phyloP scores from a whole-genome alignment of 805 yeast genomes.

The Nakazawaea laoshanensis region DNA sequence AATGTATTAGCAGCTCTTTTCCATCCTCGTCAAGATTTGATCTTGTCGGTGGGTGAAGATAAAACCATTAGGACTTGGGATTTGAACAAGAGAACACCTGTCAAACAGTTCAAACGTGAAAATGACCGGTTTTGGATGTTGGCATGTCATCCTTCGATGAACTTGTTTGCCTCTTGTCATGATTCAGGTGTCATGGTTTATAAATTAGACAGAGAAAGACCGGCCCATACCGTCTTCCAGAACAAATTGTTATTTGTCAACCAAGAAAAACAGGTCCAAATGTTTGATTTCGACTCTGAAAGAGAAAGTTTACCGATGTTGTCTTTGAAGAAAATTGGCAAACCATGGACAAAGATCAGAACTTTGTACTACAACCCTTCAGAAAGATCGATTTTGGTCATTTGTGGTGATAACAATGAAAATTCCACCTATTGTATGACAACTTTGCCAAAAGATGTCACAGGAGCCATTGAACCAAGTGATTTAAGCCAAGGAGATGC shows the following conservation, averaged over 20 bases:
- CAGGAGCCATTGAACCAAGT: conserved; percentile 93
- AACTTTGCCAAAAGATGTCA: conserved; percentile 72
- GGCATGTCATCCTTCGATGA: conserved; percentile 82
- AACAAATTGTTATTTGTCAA: conserved; percentile 71
- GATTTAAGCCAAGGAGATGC: conserved; percentile 74
- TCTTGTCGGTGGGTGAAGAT: conserved; percentile 91
- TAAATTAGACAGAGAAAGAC: conserved; percentile 95
- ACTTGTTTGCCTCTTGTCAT: conserved; percentile 93
- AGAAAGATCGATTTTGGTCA: conserved; percentile 78
- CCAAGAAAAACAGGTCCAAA: conserved; percentile 78
- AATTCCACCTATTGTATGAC: conserved; percentile 65
- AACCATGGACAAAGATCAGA: conserved; percentile 79
- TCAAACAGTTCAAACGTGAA: conserved; percentile 90
- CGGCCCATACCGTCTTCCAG: conserved; percentile 71
- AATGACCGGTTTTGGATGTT: conserved; percentile 92
- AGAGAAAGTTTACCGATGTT: conserved; percentile 70
- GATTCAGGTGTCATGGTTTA: conserved; percentile 97
- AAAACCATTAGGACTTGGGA: conserved; percentile 97
- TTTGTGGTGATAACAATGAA: conserved; percentile 60
- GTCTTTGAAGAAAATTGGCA: conserved; percentile 77
- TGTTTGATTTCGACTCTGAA: conserved; percentile 59
- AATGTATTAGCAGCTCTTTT: conserved; percentile 83
- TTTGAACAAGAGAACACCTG: conserved; percentile 84
- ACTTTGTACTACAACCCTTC: conserved; percentile 86
- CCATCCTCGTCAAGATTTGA: conserved; percentile 90